Evolutionary conservation across 495 filamentous ascomycete genomes (phyloP).

Genomic region (Xylaria nigripes): DNA sequence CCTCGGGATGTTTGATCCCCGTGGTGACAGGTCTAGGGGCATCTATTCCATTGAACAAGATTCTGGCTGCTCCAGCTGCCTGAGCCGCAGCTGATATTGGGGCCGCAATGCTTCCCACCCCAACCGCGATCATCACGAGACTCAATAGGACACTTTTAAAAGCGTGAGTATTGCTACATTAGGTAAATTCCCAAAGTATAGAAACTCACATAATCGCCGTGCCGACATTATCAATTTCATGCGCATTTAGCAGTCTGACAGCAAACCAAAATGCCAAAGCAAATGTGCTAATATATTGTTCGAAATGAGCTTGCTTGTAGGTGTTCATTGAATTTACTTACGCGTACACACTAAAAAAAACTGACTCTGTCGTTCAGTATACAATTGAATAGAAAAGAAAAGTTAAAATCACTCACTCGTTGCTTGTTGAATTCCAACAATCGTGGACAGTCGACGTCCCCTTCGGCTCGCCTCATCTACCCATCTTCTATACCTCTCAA

Average conservation of each 20-base stretch:
- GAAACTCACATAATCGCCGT: constrained; percentile 44
- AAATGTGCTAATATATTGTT: constrained; percentile 30
- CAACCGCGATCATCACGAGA: constrained; percentile 48
- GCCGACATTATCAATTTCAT: constrained; percentile 32
- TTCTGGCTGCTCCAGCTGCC: constrained; percentile 44
- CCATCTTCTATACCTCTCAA: constrained; percentile 44
- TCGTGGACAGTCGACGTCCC: constrained; percentile 44
- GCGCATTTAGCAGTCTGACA: constrained; percentile 21
- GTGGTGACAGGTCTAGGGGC: constrained; percentile 38
- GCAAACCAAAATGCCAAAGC: constrained; percentile 43
- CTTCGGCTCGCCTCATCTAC: constrained; percentile 49
- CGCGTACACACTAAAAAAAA: constrained; percentile 38
- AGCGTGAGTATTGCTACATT: neutral
- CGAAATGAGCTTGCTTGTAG: neutral
- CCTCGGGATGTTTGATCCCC: constrained; percentile 40
- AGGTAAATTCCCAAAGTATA: neutral
- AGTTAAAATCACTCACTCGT: constrained; percentile 24
- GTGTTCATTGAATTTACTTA: constrained; percentile 17
- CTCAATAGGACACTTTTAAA: constrained; percentile 47
- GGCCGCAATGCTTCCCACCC: constrained; percentile 41
- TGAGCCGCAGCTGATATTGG: constrained; percentile 44
- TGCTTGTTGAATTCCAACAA: constrained; percentile 39
- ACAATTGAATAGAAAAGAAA: neutral
- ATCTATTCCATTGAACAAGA: constrained; percentile 52
- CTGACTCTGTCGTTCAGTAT: constrained; percentile 20